Base-by-base conservation (phyloP, 2,329 filamentous ascomycete genomes). In the Verticillium zaregamsianum region DNA sequence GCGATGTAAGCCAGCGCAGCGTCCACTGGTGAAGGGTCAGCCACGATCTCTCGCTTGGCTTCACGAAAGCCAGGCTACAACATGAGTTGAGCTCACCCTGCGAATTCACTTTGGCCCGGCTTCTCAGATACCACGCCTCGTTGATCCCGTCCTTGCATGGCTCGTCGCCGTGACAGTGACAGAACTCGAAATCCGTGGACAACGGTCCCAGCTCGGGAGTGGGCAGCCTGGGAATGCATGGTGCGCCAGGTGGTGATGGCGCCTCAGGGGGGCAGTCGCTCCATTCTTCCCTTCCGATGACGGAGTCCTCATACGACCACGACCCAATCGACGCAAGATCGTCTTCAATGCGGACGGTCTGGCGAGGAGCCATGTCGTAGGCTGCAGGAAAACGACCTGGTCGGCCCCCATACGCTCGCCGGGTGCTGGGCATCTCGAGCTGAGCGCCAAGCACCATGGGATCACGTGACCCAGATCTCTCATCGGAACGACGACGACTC, bases 111-210 rank as follows among this genome's bases (percentile, higher is more conserved):
- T 31, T 58, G 7, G 63, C 61, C 20, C 59, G 59, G 7, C 58
- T 58, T 14, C 56, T 59, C 12, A 65, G 58, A 17, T 66, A 61
- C 63, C 64, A 66, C 3, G 58, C 40, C 35, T 65, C 61, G 20
- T 63, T 63, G 39, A 62, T 57, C 32, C 59, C 55, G 55, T 66
- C 64, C 54, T 63, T 52, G n/a, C 62, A 45, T 14, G 37, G 25
- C 32, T 62, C 64, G 17, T 58, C 35, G 40, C 63, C 64, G 3
- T 58, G 54, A 35, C 64, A 65, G 31, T 60, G 45, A 23, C 64
- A 66, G 37, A 66, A 66, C 15, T 65, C 61, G 3, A 63, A 40
- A 32, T 65, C 61, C 25, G 61, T 61, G 3, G 64, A 57, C n/a
- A 66, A 32, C 5, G 63, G 61, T 3, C 63, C 60, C 20, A 66